Evolutionary conservation across 2,329 filamentous ascomycete species (phyloP).

Genomic region (Chaetomium sp.): DNA sequence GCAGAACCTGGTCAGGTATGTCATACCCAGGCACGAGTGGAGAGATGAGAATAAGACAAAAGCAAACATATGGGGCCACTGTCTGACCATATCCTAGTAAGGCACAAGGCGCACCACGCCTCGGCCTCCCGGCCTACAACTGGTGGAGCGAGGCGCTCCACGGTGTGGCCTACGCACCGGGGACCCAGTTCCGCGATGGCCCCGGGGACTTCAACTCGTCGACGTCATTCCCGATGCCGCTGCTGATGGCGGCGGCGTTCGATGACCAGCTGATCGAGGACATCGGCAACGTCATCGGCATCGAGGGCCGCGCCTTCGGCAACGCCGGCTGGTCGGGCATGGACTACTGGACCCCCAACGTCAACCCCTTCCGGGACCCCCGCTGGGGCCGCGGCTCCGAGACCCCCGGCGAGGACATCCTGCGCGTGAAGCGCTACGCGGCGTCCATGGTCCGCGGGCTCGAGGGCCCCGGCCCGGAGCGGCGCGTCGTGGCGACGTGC

Average conservation of each 20-base stretch:
- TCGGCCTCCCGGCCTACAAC: slow-evolving; percentile 59
- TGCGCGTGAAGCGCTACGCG: slow-evolving; percentile 35
- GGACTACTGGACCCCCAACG: slow-evolving; percentile 68
- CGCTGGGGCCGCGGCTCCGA: slow-evolving; percentile 64
- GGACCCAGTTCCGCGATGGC: slow-evolving; percentile 51
- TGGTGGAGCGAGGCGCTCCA: slow-evolving; percentile 63
- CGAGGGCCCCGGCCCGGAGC: slow-evolving; percentile 31
- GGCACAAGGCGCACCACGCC: slow-evolving; percentile 38
- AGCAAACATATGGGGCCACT: background rate
- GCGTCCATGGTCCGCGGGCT: slow-evolving; percentile 35
- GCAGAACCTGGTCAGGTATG: slow-evolving; percentile 24
- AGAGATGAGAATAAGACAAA: background rate
- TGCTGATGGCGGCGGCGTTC: slow-evolving; percentile 64
- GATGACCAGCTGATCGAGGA: slow-evolving; percentile 62
- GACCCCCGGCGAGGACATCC: slow-evolving; percentile 40
- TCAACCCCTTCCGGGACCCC: slow-evolving; percentile 66
- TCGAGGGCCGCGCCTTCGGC: slow-evolving; percentile 65
- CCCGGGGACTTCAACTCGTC: slow-evolving; percentile 58
- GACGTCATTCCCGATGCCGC: slow-evolving; percentile 67
- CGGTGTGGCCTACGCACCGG: slow-evolving; percentile 54
- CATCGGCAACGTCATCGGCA: slow-evolving; percentile 58
- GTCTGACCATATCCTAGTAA: background rate
- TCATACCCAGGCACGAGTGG: background rate
- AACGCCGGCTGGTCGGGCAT: slow-evolving; percentile 59
- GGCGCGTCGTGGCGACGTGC: slow-evolving; percentile 55